Base-by-base conservation (phyloP, 805 yeast species). In the Lipomyces orientalis region DNA sequence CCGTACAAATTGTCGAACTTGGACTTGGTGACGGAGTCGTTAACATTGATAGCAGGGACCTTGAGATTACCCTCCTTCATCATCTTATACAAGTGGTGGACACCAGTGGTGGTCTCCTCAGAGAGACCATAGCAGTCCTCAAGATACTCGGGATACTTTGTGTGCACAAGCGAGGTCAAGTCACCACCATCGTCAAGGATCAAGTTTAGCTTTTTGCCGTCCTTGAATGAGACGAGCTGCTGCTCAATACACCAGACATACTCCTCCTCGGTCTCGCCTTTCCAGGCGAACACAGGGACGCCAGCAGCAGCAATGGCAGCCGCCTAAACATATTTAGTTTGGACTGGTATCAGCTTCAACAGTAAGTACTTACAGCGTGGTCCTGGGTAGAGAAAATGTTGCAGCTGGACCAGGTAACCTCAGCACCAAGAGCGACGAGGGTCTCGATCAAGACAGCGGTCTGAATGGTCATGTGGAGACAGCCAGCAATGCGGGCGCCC, bases 91-190 rank as follows among this genome's bases (percentile, higher is more conserved):
- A 94, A 87, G 85, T 95, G 97, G 88, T 95, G 98, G 78, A 94
- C 98, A 90, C 99, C 99, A 75, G 99, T 94, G 81, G 99, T 94
- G 84, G 99, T 94, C 88, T 94, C 99, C 88, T 94, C 99, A 75
- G 97, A 90, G 74, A 94, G 83, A 85, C 99, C 99, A 86, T 75
- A 93, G 87, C 98, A 95, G 82, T 82, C 97, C 75, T 90, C 87
- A 83, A 94, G 87, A 93, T 91, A 89, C 85, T 94, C 98, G 80
- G 98, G 98, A 90, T 94, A 88, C 84, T 93, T 92, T 82, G 91
- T 93, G 86, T 95, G 98, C 73, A 95, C 98, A 72, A 94, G 87
- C 74, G 97, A 84, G 81, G 99, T 94, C 82, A 94, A 88, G 82
- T 94, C 99, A 81, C 99, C 99, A 90, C 99, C 99, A 79, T 94